Base-by-base conservation (phyloP, 768 basidiomycete species). In the Russula lepida region DNA sequence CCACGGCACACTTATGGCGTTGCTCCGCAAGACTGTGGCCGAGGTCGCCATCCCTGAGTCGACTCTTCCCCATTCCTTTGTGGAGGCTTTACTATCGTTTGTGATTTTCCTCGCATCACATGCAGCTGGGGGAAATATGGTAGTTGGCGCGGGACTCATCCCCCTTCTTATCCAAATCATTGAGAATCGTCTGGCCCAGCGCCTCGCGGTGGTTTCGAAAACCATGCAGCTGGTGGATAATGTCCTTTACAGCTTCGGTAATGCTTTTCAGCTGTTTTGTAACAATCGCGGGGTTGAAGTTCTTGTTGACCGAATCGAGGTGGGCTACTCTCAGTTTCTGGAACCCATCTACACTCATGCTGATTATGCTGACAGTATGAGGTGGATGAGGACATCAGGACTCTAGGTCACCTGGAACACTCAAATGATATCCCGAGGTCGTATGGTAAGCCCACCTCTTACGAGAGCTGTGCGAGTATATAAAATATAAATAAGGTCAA, bases 151-250 rank as follows among this genome's bases (percentile, higher is more conserved):
- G 32, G 97, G 97, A 4, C 75, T 97, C 48, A 82, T 99, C 53
- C 91, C 91, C 2, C 75, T 95, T 15, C 78, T 99, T 28, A 87
- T 98, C 55, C 92, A 97, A 69, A 77, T 95, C 43, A 84, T 95
- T 66, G 88, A 93, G 72, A 91, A 87, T 71, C 81, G 80, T 63
- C 76, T 83, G 30, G 79, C 86, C 1, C 79, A 79, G 52, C 81
- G 91, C 39, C 78, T 92, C 56, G 78, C 82, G 6, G 84, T 91
- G 58, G 81, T 95, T 1, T 89, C 92, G 25, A 95, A 93, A 73
- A 88, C 90, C 0, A 89, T 93, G 83, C 89, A 92, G 60, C 77
- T 98, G 15, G 80, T 98, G 63, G 97, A 98, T 72, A 92, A 88
- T 69, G 86, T 97, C 46, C 78, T 98, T 21, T 98, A 95, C 70